Conservation (phyloP, 2,329 filamentous ascomycete species). For the Acrocalymma vagum region DNA sequence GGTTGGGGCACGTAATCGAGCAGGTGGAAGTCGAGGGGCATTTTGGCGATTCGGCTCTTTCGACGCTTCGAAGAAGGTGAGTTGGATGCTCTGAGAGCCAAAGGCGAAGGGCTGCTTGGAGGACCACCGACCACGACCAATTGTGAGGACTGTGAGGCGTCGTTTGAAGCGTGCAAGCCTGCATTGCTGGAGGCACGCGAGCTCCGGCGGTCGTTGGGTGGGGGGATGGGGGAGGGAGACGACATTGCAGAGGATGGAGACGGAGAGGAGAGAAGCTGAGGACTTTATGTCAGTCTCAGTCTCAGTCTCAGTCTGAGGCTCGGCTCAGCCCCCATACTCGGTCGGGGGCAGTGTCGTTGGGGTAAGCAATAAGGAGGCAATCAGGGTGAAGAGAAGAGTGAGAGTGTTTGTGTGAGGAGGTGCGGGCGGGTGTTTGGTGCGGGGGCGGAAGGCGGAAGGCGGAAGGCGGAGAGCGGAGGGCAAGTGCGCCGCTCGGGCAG, state of each 20-base stretch:
- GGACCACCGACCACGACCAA: conserved; percentile 47
- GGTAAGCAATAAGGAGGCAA: not conserved
- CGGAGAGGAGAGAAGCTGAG: conserved; percentile 4
- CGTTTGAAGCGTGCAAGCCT: conserved; percentile 26
- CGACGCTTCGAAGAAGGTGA: conserved; percentile 47
- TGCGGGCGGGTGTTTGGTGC: conserved; percentile 3
- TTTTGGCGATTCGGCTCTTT: conserved; percentile 40
- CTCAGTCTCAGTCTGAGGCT: too few relatives aligned
- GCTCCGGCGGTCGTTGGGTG: conserved; percentile 44
- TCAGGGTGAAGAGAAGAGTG: not conserved
- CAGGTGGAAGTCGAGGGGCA: conserved; percentile 61
- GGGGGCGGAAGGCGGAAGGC: conserved; percentile 11
- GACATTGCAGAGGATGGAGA: conserved; percentile 36
- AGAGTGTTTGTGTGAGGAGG: not conserved
- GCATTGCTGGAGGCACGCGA: conserved; percentile 44
- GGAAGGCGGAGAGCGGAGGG: conserved; percentile 3
- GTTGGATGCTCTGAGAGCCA: conserved; percentile 48
- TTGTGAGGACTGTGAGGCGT: conserved; percentile 28
- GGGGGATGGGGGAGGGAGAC: conserved; percentile 44
- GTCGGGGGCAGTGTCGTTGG: too few relatives aligned
- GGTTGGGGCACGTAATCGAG: conserved; percentile 66
- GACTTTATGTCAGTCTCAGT: too few relatives aligned
- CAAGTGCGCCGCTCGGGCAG: conserved; percentile 6
- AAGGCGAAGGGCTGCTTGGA: conserved; percentile 47
- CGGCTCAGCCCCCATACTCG: too few relatives aligned